These are phyloP conservation scores for Mycena maculata DNA, from an alignment of 768 basidiomycete genomes.

Conservation along the genomic window DNA sequence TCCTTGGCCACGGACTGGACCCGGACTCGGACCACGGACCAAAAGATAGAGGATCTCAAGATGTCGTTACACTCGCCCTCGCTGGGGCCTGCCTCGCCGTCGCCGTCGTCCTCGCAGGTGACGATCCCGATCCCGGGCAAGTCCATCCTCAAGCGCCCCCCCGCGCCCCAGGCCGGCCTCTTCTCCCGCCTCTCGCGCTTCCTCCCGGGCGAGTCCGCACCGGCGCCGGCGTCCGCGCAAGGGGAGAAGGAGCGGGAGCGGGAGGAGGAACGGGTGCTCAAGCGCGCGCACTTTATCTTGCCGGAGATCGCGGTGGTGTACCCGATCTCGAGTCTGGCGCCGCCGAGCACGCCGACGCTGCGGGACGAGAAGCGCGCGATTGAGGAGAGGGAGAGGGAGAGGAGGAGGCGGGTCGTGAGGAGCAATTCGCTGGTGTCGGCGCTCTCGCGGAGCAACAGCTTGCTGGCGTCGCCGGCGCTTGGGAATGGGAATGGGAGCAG, in stretches of 20 bases:
- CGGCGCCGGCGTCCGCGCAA: no score
- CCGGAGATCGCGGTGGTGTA: conserved; percentile 89
- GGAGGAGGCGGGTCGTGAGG: conserved; percentile 72
- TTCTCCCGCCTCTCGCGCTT: conserved; percentile 72
- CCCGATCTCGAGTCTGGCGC: conserved; percentile 86
- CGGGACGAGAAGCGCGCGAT: conserved; percentile 87
- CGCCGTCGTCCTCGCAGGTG: conserved; percentile 84
- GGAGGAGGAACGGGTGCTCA: conserved; percentile 74
- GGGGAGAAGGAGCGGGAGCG: conserved; percentile 27
- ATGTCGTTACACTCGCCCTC: conserved; percentile 38
- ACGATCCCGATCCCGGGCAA: conserved; percentile 84
- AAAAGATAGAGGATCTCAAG: no score
- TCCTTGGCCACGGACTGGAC: no score
- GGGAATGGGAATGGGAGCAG: no score
- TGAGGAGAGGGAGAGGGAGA: conserved; percentile 78
- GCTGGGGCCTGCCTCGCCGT: conserved; percentile 58
- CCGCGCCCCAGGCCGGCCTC: conserved; percentile 73
- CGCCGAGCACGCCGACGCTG: conserved; percentile 82
- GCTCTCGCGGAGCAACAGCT: no score
- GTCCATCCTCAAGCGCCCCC: conserved; percentile 83
- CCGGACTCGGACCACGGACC: no score
- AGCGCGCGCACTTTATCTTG: conserved; percentile 91
- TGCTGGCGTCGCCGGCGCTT: no score
- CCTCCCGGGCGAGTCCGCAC: conserved; percentile 64
- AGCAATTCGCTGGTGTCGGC: no score